These are phyloP conservation scores for Fraxinus sp. DNA, from an alignment of 305 asterid species.

Conservation along the genomic window DNA sequence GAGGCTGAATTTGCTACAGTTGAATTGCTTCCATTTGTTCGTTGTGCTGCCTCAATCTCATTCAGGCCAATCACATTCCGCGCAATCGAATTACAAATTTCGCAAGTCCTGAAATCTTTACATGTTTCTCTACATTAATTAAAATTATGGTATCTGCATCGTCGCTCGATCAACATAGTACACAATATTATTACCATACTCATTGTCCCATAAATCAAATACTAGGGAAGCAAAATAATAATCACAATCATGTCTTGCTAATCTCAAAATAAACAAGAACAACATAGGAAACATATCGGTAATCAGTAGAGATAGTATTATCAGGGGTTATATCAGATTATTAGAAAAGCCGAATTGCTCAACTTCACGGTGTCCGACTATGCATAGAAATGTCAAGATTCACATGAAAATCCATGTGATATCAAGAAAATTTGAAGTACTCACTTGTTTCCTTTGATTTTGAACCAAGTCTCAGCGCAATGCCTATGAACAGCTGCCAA, in stretches of 20 bases:
- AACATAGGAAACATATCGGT: too few relatives aligned
- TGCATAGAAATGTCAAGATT: not conserved
- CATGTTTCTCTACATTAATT: slow-evolving; percentile 29
- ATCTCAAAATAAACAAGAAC: too few relatives aligned
- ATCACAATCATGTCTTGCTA: too few relatives aligned
- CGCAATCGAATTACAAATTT: slow-evolving; percentile 81
- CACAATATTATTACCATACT: not conserved
- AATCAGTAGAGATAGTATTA: too few relatives aligned
- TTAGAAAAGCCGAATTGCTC: too few relatives aligned
- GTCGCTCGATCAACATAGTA: slow-evolving; percentile 12
- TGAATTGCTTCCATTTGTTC: slow-evolving; percentile 32
- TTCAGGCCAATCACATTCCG: slow-evolving; percentile 60
- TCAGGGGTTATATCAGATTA: too few relatives aligned
- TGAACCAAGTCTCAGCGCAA: not conserved
- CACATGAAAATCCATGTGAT: not conserved
- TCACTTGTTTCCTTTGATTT: not conserved
- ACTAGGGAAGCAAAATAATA: too few relatives aligned
- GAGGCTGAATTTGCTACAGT: slow-evolving; percentile 24
- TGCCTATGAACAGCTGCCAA: not conserved
- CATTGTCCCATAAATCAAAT: slow-evolving; percentile 30
- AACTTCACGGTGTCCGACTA: not conserved
- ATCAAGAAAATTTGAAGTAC: not conserved
- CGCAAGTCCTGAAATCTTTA: slow-evolving; percentile 66
- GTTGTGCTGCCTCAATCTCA: slow-evolving; percentile 48
- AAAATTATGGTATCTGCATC: slow-evolving; percentile 35